Percentiles rank a stretch among this genome's conserved stretches.
These are phyloP conservation scores for Taphrina flavorubra DNA, from an alignment of 1,139 yeast species.

Conservation along the genomic window DNA sequence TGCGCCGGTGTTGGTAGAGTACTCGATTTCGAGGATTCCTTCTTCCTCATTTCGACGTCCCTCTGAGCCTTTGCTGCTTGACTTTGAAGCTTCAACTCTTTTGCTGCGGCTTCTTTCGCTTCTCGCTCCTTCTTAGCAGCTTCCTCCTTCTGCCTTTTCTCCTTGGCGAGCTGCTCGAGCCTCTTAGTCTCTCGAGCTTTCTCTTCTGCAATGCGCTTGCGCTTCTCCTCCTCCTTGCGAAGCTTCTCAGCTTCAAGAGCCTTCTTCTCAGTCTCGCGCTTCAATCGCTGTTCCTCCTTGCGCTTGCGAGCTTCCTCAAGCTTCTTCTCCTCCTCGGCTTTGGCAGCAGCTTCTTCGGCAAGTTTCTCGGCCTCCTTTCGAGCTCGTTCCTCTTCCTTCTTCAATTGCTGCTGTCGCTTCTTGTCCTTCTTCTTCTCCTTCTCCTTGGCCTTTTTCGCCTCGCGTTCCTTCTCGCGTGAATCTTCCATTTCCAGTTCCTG, in stretches of 20 bases:
- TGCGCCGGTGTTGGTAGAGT: slow-evolving; percentile 5
- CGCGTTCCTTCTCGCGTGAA: slow-evolving; percentile 69
- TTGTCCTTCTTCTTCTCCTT: slow-evolving; percentile 80
- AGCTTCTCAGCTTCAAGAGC: slow-evolving; percentile 51
- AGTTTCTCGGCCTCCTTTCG: slow-evolving; percentile 66
- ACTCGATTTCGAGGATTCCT: slow-evolving; percentile 45
- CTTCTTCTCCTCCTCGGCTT: slow-evolving; percentile 59
- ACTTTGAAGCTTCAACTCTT: slow-evolving; percentile 51
- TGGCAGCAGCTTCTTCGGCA: slow-evolving; percentile 58
- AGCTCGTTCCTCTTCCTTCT: slow-evolving; percentile 75
- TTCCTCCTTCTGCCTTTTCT: slow-evolving; percentile 55
- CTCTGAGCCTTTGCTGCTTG: slow-evolving; percentile 51
- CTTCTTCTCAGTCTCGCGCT: slow-evolving; percentile 57
- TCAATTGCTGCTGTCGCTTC: slow-evolving; percentile 69
- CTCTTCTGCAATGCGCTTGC: slow-evolving; percentile 59
- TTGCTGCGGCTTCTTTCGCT: slow-evolving; percentile 53
- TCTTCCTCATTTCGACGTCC: slow-evolving; percentile 49
- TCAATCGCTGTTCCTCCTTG: slow-evolving; percentile 59
- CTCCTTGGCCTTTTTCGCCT: slow-evolving; percentile 71
- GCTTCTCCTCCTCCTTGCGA: slow-evolving; percentile 53
- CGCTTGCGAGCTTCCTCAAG: slow-evolving; percentile 60
- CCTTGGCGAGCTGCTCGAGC: slow-evolving; percentile 53
- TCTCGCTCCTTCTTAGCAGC: slow-evolving; percentile 51
- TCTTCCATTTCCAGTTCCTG: slow-evolving; percentile 83
- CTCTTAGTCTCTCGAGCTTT: slow-evolving; percentile 56